Percentiles rank a stretch among this genome's conserved stretches.
Conservation (phyloP, 2,329 filamentous ascomycete species). For the Mycocentrospora acerina region DNA sequence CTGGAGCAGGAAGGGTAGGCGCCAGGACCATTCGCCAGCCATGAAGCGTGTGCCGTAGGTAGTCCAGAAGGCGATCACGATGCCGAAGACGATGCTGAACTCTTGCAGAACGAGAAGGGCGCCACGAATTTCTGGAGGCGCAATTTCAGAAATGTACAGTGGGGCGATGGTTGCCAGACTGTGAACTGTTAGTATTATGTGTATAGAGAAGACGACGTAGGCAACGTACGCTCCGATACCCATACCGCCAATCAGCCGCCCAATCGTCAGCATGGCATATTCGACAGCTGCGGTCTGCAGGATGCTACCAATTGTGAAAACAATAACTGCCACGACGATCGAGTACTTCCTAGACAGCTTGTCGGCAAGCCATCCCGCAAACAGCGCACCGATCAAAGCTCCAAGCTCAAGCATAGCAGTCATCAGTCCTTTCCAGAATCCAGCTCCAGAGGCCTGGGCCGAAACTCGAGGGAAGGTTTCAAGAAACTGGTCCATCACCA, state of each 20-base stretch:
- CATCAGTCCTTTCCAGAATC: slow-evolving; percentile 49
- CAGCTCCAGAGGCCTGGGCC: slow-evolving; percentile 44
- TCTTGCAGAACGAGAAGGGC: slow-evolving; percentile 53
- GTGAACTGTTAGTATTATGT: slow-evolving; percentile 4
- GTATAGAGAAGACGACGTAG: too few relatives aligned
- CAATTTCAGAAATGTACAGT: slow-evolving; percentile 56
- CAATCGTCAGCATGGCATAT: slow-evolving; percentile 55
- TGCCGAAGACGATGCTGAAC: slow-evolving; percentile 50
- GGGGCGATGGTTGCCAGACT: slow-evolving; percentile 48
- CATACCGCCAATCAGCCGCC: slow-evolving; percentile 53
- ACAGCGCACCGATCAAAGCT: slow-evolving; percentile 47
- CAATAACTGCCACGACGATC: slow-evolving; percentile 53
- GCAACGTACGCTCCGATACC: slow-evolving; percentile 52
- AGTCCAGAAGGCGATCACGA: slow-evolving; percentile 57
- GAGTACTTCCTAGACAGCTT: slow-evolving; percentile 55
- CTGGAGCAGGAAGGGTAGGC: slow-evolving; percentile 52
- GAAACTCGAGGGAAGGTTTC: slow-evolving; percentile 48
- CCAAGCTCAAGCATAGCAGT: slow-evolving; percentile 59
- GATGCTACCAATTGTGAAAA: slow-evolving; percentile 55
- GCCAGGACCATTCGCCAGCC: slow-evolving; percentile 46
- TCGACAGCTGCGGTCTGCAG: slow-evolving; percentile 54
- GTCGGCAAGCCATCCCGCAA: slow-evolving; percentile 52
- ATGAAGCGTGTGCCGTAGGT: slow-evolving; percentile 55
- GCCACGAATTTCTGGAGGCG: slow-evolving; percentile 53
- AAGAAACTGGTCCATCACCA: slow-evolving; percentile 57